Conservation (phyloP, 148 eudicot species). For the Vaccinium myrtillus region DNA sequence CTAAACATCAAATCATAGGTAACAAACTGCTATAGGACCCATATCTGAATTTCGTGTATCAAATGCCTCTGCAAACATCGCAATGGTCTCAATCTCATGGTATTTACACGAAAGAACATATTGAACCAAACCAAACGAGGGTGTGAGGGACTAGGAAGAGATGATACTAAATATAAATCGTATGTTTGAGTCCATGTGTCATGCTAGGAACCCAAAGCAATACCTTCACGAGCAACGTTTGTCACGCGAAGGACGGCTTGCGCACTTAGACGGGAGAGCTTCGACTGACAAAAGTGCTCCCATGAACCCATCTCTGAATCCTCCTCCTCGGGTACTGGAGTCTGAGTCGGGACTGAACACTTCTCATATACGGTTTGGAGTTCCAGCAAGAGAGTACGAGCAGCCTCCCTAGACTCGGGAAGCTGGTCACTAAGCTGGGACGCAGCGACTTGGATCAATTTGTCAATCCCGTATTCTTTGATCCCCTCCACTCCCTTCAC, state of each 20-base stretch:
- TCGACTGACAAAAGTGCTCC: conserved; percentile 60
- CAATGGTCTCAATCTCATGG: conserved; percentile 10
- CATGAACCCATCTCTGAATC: conserved; percentile 40
- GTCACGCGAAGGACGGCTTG: conserved; percentile 72
- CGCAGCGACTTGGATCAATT: conserved; percentile 60
- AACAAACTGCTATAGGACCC: background rate
- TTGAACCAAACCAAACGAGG: conserved; percentile 2
- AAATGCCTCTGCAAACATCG: conserved; percentile 17
- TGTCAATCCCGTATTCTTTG: conserved; percentile 49
- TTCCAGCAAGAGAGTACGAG: conserved; percentile 58
- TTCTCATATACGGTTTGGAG: conserved; percentile 45
- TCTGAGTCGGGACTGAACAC: conserved; percentile 18
- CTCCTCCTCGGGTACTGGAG: conserved; percentile 34
- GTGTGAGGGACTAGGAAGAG: background rate
- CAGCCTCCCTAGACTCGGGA: conserved; percentile 78
- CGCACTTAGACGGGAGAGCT: conserved; percentile 55
- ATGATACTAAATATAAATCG: conserved; percentile 7
- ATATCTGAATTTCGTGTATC: conserved; percentile 13
- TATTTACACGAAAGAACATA: conserved; percentile 20
- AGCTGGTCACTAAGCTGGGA: conserved; percentile 70
- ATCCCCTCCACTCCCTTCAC: conserved; percentile 61
- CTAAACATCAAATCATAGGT: background rate
- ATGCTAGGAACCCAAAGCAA: conserved; percentile 36
- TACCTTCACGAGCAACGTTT: conserved; percentile 40
- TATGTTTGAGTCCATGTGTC: background rate